These are phyloP conservation scores for Andrographis paniculata DNA, from an alignment of 305 asterid genomes.

Conservation along the genomic window DNA sequence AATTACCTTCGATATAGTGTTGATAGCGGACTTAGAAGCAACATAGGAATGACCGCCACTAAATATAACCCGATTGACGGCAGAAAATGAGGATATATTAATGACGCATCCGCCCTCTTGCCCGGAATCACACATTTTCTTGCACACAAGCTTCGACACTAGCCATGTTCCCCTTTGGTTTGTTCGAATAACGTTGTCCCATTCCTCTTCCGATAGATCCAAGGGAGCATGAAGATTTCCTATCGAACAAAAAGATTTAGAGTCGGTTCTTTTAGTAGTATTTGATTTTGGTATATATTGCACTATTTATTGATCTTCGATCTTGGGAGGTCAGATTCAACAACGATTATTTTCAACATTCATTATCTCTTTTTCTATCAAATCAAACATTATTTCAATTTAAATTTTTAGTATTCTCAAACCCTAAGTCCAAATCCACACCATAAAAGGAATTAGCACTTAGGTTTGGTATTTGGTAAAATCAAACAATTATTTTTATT, in stretches of 20 bases:
- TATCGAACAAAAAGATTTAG: conserved; percentile 3
- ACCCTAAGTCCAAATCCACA: too few relatives aligned
- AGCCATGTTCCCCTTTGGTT: conserved; percentile 51
- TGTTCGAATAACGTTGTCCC: conserved; percentile 29
- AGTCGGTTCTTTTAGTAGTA: too few relatives aligned
- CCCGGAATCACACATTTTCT: conserved; percentile 30
- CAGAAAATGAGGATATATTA: conserved; percentile 49
- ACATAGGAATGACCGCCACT: conserved; percentile 44
- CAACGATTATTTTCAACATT: too few relatives aligned
- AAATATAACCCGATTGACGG: conserved; percentile 39
- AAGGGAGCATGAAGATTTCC: conserved; percentile 38
- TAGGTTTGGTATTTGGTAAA: too few relatives aligned
- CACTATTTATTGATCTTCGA: not conserved
- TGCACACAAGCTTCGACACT: conserved; percentile 43
- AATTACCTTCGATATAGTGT: conserved; percentile 42
- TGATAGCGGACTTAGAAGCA: conserved; percentile 40
- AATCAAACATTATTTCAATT: too few relatives aligned
- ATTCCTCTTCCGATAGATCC: conserved; percentile 44
- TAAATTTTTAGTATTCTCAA: too few relatives aligned
- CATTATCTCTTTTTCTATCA: too few relatives aligned
- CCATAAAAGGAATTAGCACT: too few relatives aligned
- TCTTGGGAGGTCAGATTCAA: too few relatives aligned
- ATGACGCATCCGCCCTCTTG: conserved; percentile 46
- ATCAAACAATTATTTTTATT: too few relatives aligned
- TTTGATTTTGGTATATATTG: not conserved